phyloP scores from a whole-genome alignment of 2,329 filamentous ascomycete species.

The Xylariomycetidae sp. region DNA sequence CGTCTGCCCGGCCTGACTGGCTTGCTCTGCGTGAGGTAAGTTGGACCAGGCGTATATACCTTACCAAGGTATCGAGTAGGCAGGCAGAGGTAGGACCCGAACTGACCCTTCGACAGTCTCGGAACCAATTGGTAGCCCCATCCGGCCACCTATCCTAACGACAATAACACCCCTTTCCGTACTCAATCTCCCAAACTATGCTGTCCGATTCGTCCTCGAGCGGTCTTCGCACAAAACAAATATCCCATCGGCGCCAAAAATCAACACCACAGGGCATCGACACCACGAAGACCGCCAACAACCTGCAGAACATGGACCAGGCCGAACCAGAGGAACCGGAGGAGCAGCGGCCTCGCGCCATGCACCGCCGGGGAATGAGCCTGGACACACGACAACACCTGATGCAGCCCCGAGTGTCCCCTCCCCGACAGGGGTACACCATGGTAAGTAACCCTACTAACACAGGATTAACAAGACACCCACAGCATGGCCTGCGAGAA shows the following conservation, averaged over 20 bases:
- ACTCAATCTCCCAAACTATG: conserved; percentile 70
- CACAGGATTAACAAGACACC: conserved; percentile 50
- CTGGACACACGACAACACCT: conserved; percentile 68
- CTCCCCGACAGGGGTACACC: conserved; percentile 40
- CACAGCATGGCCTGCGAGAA: conserved; percentile 82
- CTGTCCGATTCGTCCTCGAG: conserved; percentile 65
- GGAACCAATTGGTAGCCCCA: conserved; percentile 33
- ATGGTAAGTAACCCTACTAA: conserved; percentile 50
- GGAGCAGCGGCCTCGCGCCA: conserved; percentile 29
- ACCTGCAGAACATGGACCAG: conserved; percentile 54
- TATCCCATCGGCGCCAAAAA: conserved; percentile 78
- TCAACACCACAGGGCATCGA: conserved; percentile 78
- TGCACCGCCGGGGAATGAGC: conserved; percentile 79
- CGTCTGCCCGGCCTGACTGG: conserved; percentile 30
- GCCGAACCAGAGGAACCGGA: conserved; percentile 24
- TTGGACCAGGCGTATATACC: too few relatives aligned
- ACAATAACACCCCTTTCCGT: conserved; percentile 50
- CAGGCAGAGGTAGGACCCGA: too few relatives aligned
- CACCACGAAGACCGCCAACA: conserved; percentile 59
- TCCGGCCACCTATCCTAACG: conserved; percentile 36
- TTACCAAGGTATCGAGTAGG: too few relatives aligned
- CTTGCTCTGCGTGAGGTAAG: conserved; percentile 32
- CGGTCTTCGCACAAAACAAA: conserved; percentile 66
- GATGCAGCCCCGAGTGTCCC: conserved; percentile 30
- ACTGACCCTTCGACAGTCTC: too few relatives aligned